Conservation (phyloP, 2,329 filamentous ascomycete genomes). For the Microsporum ferrugineum region DNA sequence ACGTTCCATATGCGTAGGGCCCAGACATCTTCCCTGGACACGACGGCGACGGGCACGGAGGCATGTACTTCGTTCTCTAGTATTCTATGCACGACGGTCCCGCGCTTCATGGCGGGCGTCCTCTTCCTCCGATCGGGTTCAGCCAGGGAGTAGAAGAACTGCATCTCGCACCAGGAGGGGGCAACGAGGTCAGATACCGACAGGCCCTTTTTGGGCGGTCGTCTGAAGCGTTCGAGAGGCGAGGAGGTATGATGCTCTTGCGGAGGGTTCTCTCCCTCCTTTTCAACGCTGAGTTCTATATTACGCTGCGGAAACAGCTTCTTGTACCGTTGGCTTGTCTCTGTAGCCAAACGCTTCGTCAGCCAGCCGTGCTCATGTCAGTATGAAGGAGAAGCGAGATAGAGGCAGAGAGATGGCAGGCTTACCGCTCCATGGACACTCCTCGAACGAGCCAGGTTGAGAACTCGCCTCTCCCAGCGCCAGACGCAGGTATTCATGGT, state of each 20-base stretch:
- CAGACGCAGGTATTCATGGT: slow-evolving; percentile 2
- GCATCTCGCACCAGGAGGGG: slow-evolving; percentile 90
- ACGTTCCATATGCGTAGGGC: slow-evolving; percentile 82
- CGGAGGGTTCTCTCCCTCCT: slow-evolving; percentile 10
- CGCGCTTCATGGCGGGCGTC: slow-evolving; percentile 74
- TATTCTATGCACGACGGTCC: slow-evolving; percentile 65
- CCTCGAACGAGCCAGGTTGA: too few relatives aligned
- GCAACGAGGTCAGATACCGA: slow-evolving; percentile 81
- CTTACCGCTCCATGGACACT: too few relatives aligned
- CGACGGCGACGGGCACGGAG: slow-evolving; percentile 59
- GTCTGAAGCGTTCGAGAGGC: slow-evolving; percentile 68
- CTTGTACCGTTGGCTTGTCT: too few relatives aligned
- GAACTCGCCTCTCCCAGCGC: background rate
- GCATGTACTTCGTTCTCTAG: slow-evolving; percentile 79
- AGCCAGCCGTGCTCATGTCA: too few relatives aligned
- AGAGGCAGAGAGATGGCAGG: too few relatives aligned
- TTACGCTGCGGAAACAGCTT: too few relatives aligned
- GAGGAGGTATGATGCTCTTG: slow-evolving; percentile 28
- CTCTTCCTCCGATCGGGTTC: slow-evolving; percentile 62
- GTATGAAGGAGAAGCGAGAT: too few relatives aligned
- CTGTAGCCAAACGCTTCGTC: too few relatives aligned
- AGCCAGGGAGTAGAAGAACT: slow-evolving; percentile 79
- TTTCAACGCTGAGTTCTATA: background rate
- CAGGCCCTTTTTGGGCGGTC: slow-evolving; percentile 63
- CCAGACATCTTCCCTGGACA: slow-evolving; percentile 68